These are phyloP conservation scores for Syncephalastrum racemosum DNA, from an alignment of 371 early-diverging fungal genomes.

Conservation along the genomic window DNA sequence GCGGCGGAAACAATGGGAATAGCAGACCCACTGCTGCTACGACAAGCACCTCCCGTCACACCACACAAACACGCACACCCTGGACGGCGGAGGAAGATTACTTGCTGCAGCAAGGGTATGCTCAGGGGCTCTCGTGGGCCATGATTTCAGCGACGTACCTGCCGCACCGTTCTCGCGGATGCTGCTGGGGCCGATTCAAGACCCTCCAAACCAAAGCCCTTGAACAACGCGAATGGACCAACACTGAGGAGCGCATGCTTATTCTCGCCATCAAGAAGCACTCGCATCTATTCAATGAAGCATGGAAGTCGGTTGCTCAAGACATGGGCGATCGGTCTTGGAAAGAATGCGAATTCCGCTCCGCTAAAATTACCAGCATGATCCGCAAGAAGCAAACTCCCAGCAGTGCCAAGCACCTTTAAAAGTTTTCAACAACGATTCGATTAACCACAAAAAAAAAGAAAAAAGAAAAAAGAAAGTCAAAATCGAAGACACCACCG, in stretches of 20 bases:
- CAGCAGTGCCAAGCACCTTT: too few relatives aligned
- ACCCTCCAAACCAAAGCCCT: slow-evolving; percentile 35
- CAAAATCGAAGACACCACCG: too few relatives aligned
- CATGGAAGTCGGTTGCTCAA: slow-evolving; percentile 29
- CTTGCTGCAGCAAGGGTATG: slow-evolving; percentile 45
- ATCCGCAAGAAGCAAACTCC: slow-evolving; percentile 20
- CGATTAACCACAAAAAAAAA: too few relatives aligned
- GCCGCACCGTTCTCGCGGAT: slow-evolving; percentile 48
- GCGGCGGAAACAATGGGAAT: not conserved
- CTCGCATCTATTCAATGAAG: slow-evolving; percentile 26
- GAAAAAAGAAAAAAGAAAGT: too few relatives aligned
- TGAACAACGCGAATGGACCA: slow-evolving; percentile 26
- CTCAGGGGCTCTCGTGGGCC: slow-evolving; percentile 50
- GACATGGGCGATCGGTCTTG: slow-evolving; percentile 26
- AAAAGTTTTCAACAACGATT: too few relatives aligned
- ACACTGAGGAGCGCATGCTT: slow-evolving; percentile 20
- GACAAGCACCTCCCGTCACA: not conserved
- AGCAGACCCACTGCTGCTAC: not conserved
- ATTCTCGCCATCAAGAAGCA: slow-evolving; percentile 26
- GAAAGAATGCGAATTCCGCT: slow-evolving; percentile 27
- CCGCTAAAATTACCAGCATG: slow-evolving; percentile 11
- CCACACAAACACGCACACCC: slow-evolving; percentile 48
- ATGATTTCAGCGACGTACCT: slow-evolving; percentile 50
- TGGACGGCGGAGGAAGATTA: slow-evolving; percentile 51
- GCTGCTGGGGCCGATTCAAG: slow-evolving; percentile 54